Evolutionary conservation across 805 yeast species (phyloP).

Genomic region (Zygotorulaspora sp.): DNA sequence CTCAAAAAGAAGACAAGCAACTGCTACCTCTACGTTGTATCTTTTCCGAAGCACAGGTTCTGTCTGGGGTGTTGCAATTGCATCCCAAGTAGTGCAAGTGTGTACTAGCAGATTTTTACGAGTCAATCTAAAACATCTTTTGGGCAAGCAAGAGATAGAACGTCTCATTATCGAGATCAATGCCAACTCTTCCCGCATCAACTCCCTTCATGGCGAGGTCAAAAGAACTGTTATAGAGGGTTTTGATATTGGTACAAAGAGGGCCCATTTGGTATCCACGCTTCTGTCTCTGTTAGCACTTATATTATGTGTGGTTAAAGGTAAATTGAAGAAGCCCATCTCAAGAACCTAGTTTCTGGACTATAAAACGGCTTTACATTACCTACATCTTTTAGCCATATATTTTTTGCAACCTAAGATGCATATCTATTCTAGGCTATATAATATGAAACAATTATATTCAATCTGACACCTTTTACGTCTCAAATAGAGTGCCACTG

Average conservation of each 20-base stretch:
- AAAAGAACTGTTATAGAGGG: conserved; percentile 13
- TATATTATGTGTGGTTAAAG: conserved; percentile 10
- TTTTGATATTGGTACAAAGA: conserved; percentile 13
- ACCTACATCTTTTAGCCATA: no score
- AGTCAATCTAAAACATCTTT: conserved; percentile 6
- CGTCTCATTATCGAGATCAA: conserved; percentile 12
- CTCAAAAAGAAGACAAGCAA: conserved; percentile 35
- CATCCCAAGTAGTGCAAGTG: conserved; percentile 16
- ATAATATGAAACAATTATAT: no score
- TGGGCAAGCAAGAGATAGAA: conserved; percentile 11
- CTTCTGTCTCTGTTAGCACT: conserved; percentile 11
- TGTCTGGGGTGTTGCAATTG: conserved; percentile 39
- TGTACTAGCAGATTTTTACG: conserved; percentile 9
- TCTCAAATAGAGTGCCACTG: no score
- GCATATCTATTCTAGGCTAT: no score
- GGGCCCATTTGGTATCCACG: conserved; percentile 13
- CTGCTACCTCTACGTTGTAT: conserved; percentile 39
- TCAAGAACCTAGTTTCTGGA: not conserved
- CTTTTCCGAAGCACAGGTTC: conserved; percentile 40
- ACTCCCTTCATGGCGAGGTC: conserved; percentile 10
- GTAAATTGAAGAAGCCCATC: conserved; percentile 7
- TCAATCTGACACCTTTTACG: no score
- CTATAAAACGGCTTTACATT: no score
- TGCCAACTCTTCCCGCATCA: conserved; percentile 15
- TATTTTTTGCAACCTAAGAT: no score